These are phyloP conservation scores for Malassezia restricta DNA, from an alignment of 1,284 basidiomycete species.

Conservation along the genomic window DNA sequence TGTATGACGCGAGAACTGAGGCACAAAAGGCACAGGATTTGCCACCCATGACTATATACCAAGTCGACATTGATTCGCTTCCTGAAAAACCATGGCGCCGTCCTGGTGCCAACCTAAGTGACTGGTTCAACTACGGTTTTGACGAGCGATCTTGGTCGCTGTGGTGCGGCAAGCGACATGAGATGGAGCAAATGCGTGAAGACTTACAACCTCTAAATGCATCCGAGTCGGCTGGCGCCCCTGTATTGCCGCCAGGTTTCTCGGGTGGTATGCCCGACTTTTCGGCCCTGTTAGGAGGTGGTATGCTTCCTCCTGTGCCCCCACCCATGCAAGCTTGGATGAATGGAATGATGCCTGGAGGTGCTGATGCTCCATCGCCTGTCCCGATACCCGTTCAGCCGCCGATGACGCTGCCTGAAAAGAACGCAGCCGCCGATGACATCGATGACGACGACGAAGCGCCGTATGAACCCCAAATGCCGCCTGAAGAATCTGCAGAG, in stretches of 20 bases:
- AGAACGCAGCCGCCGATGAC: neutral
- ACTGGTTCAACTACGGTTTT: conserved; percentile 99
- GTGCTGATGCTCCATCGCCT: neutral
- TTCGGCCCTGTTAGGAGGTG: conserved; percentile 29
- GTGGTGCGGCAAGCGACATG: conserved; percentile 72
- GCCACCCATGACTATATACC: conserved; percentile 60
- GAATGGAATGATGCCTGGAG: neutral
- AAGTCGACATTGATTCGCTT: conserved; percentile 71
- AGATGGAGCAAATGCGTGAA: conserved; percentile 64
- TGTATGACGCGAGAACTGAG: conserved; percentile 42
- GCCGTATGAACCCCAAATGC: neutral
- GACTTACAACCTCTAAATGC: conserved; percentile 44
- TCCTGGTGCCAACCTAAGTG: conserved; percentile 82
- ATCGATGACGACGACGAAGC: neutral
- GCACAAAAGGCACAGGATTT: conserved; percentile 35
- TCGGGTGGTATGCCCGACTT: conserved; percentile 20
- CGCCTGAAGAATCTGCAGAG: neutral
- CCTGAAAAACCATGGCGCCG: conserved; percentile 74
- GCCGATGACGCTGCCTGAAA: neutral
- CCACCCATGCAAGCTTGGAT: conserved; percentile 21
- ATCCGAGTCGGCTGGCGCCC: neutral
- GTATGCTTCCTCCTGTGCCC: conserved; percentile 27
- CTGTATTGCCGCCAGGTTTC: neutral
- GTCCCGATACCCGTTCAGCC: conserved; percentile 19
- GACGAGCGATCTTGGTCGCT: conserved; percentile 90